Evolutionary conservation across 2,329 filamentous ascomycete genomes (phyloP), one percentile per base, ranked within the genome.

Genomic region (Diaporthe sp.): DNA sequence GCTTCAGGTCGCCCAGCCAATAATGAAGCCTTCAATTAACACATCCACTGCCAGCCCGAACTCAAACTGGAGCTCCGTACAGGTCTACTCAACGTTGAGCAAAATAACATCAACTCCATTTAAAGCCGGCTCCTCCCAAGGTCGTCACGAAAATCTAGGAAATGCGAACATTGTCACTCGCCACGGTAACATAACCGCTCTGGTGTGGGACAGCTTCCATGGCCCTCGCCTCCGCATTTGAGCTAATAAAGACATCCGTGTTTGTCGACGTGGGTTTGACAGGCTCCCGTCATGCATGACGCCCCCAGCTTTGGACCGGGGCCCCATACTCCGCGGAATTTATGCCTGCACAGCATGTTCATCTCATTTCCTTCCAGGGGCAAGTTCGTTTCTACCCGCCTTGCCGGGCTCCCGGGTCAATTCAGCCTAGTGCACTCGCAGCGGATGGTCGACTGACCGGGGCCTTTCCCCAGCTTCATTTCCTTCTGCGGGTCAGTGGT

Each of bases 401-500:
- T 8, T 37, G 4, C 47, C 65, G 47, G 65, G 47, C 31, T 51
- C 13, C 22, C 65, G 20, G 63, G 65, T 39, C 47, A 39, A 53
- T 68, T 68, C 31, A 31, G 65, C 47, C 65, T 68, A 68, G 65
- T 47, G 39, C 39, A 28, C 47, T 68, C 22, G 47, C 28, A 39
- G 20, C 22, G 44, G 47, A 37, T 68, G 65, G 65, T 68, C n/a
- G 65, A 39, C n/a, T 37, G 65, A 37, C 22, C 42, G 42, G 65
- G 20, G 31, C 2, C 47, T 13, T 53, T 39, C 31, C 47, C 65
- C 61, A 22, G 28, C 44, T 37, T 70, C 39, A 44, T 67, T 60
- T 74, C 72, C 72, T 25, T 55, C 25, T 44, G 42, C 58, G 68
- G 72, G 53, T 67, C 74, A 49, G 58, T 37, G 10, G 12, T 71